Evolutionary conservation across 1,284 basidiomycete species (phyloP).

Genomic region (Cutaneotrichosporon sp.): DNA sequence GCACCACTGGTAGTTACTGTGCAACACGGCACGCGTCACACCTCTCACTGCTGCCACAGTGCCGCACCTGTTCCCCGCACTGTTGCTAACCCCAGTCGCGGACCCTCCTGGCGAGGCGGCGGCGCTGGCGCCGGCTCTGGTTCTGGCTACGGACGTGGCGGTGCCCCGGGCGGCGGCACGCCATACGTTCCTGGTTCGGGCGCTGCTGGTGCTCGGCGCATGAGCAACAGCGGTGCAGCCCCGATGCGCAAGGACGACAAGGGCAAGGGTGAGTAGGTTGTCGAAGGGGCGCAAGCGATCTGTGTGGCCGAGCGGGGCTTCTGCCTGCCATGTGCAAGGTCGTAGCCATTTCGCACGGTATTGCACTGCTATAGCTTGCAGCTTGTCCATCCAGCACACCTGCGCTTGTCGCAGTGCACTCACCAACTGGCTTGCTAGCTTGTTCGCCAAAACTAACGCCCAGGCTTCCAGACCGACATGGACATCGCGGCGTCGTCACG

Average conservation of each 20-base stretch:
- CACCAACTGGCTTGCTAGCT: not conserved
- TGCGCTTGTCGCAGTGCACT: not conserved
- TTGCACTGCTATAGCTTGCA: not conserved
- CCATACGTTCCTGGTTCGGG: conserved; percentile 5
- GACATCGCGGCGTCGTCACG: conserved; percentile 67
- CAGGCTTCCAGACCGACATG: conserved; percentile 83
- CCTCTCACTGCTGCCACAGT: too few relatives aligned
- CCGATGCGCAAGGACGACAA: conserved; percentile 17
- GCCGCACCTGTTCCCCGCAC: not conserved
- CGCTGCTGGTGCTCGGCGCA: conserved; percentile 10
- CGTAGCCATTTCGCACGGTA: not conserved
- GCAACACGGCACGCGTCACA: too few relatives aligned
- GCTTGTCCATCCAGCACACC: not conserved
- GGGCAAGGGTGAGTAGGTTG: conserved; percentile 23
- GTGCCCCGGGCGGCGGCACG: conserved; percentile 12
- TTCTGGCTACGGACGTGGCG: conserved; percentile 23
- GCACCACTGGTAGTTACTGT: too few relatives aligned
- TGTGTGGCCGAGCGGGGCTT: not conserved
- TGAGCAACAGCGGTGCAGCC: conserved; percentile 20
- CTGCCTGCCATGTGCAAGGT: not conserved
- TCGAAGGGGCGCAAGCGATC: not conserved
- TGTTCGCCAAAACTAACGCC: not conserved
- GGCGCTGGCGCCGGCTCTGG: conserved; percentile 1
- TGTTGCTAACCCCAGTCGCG: conserved; percentile 32
- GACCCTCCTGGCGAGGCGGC: conserved; percentile 45